phyloP scores from a whole-genome alignment of 208 protist species.

The Acanthamoeba healyi region DNA sequence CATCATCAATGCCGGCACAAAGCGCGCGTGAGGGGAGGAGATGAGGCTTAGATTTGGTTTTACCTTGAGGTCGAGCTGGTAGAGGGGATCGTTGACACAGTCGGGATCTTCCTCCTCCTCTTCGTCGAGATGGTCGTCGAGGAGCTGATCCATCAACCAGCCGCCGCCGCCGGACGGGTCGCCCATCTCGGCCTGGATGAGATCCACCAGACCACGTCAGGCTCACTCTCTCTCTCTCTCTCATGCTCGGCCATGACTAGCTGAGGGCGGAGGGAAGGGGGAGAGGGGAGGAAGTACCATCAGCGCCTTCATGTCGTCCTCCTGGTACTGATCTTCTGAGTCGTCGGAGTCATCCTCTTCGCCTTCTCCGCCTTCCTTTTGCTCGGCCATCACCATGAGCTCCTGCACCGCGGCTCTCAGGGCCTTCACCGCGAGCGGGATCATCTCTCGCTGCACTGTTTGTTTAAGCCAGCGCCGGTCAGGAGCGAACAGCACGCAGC shows the following conservation, averaged over 20 bases:
- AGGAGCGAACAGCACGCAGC: too few species aligned
- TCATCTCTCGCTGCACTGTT: background rate
- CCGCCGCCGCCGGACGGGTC: background rate
- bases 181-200: slow-evolving; percentile 5
- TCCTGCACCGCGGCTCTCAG: slow-evolving; percentile 12
- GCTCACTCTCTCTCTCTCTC: too few species aligned
- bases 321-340: background rate
- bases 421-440: slow-evolving; percentile 23
- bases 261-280: background rate
- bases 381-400: slow-evolving; percentile 56
- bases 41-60: background rate
- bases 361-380: slow-evolving; percentile 10
- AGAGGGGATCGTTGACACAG: slow-evolving; percentile 62
- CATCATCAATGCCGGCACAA: background rate
- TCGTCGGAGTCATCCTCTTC: background rate
- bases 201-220: too few species aligned
- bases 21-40: background rate
- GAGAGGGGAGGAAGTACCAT: background rate
- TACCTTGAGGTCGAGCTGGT: slow-evolving; percentile 65
- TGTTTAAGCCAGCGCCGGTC: background rate
- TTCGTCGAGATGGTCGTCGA: slow-evolving; percentile 61
- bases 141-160: slow-evolving; percentile 49
- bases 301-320: slow-evolving; percentile 59
- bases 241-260: too few species aligned
- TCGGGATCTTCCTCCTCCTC: slow-evolving; percentile 67